Conservation (phyloP, 371 early-diverging fungal species). For the Cokeromyces recurvatus region DNA sequence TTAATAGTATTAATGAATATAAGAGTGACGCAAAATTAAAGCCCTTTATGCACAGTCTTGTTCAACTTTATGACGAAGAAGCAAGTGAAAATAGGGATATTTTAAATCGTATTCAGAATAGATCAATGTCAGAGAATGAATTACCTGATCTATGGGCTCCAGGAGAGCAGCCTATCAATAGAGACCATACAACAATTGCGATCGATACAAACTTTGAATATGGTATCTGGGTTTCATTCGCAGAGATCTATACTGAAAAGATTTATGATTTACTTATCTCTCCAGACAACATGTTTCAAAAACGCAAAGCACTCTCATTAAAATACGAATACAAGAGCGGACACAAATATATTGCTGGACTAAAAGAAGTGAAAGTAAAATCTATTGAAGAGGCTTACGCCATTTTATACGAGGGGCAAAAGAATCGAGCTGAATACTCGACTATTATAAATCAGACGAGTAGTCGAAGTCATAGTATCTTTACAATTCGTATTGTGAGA, state of each 20-base stretch:
- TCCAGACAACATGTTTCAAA: conserved; percentile 7
- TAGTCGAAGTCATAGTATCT: conserved; percentile 69
- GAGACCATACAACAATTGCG: conserved; percentile 11
- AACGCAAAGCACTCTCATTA: conserved; percentile 49
- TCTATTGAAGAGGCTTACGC: conserved; percentile 57
- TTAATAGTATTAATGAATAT: conserved; percentile 35
- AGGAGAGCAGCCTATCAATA: neutral
- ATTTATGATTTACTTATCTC: conserved; percentile 69
- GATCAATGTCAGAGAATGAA: neutral
- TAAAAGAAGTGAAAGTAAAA: conserved; percentile 58
- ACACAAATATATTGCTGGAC: conserved; percentile 51
- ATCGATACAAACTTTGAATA: conserved; percentile 57
- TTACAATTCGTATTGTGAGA: conserved; percentile 63
- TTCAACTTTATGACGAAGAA: conserved; percentile 25
- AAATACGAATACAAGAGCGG: conserved; percentile 55
- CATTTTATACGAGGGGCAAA: conserved; percentile 56
- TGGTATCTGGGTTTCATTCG: conserved; percentile 70
- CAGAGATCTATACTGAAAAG: conserved; percentile 83
- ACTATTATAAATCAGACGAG: conserved; percentile 60
- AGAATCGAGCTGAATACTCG: conserved; percentile 59
- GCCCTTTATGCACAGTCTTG: conserved; percentile 45
- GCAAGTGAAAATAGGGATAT: conserved; percentile 31
- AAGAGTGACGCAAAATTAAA: conserved; percentile 28
- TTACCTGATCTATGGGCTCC: neutral
- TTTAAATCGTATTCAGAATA: neutral